phyloP scores from a whole-genome alignment of 164 flowering plant species.

The Stephania yunnanensis region DNA sequence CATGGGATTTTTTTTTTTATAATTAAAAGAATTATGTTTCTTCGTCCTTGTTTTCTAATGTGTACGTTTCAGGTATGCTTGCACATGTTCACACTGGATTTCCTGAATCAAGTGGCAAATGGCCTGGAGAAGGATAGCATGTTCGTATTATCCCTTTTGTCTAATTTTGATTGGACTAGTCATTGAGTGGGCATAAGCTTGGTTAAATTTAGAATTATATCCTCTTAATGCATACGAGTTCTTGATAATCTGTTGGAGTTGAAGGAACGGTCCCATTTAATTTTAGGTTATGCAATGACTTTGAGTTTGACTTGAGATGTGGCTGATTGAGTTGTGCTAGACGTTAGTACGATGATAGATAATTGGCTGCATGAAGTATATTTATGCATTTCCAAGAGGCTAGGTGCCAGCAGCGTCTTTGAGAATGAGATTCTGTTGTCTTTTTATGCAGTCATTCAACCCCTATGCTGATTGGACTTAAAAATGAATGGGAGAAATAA shows the following conservation, averaged over 20 bases:
- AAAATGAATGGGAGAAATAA: background rate
- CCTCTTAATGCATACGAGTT: background rate
- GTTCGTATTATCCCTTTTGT: slow-evolving; percentile 37
- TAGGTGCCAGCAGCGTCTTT: background rate
- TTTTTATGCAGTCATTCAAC: background rate
- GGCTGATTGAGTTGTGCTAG: background rate
- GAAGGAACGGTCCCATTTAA: background rate
- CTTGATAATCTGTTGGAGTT: background rate
- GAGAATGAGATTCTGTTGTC: background rate
- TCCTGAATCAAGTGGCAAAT: slow-evolving; percentile 86
- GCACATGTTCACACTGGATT: slow-evolving; percentile 96
- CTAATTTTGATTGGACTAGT: background rate
- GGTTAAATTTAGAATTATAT: background rate
- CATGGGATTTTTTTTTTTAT: background rate
- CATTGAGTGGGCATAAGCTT: background rate
- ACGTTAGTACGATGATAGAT: background rate
- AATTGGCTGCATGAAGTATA: background rate
- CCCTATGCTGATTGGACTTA: background rate
- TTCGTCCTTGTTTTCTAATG: background rate
- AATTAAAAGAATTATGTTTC: background rate
- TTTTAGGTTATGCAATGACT: background rate
- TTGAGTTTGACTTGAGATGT: background rate
- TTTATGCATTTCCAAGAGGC: background rate
- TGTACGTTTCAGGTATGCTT: slow-evolving; percentile 73
- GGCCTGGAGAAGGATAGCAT: slow-evolving; percentile 94